Evolutionary conservation across 805 yeast genomes (phyloP), one percentile per base, ranked within the genome.

Genomic region (Candida golubevii): DNA sequence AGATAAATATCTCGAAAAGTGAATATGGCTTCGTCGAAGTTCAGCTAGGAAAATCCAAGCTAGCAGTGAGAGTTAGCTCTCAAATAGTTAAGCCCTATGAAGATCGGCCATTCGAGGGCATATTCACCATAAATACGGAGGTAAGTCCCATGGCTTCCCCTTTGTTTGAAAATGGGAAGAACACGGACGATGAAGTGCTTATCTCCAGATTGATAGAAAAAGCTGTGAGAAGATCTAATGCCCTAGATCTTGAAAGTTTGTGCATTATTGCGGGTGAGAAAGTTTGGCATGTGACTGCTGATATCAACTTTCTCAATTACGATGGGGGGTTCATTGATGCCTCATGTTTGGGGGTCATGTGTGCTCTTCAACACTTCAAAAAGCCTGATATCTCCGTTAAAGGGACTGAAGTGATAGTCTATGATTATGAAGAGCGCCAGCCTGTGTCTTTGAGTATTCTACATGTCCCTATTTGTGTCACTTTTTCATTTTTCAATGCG

Each of bases 271-370:
- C 97, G 0, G 98, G 97, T 2, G 77, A 81, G 42, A 83, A 88
- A 52, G 89, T 95, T 59, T 93, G 99, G 99, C 75, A 82, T 44
- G 72, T 93, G 10, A 77, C 95, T 46, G 97, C 95, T 0, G 97
- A 90, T 59, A 80, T 93, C 13, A 95, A 89, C 58, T 86, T 87
- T 56, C 66, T 93, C 45, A 85, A 89, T 60, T 88, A 80, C 58
- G 99, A 93, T 64, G 99, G 99, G 35, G 95, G 95, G 14, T 76
- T 93, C 38, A 82, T 90, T 34, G 99, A 93, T 63, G 85, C 88
- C 7, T 83, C 91, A 35, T 87, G 96, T 65, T 74, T 89, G 44
- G 98, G 93, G 0, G 97, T 88, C 7, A 84, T 88, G 77, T 79
- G 91, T 7, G 96, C 87, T 0, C 70, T 93, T 43, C 72, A 83